Percentiles rank a stretch among this genome's conserved stretches.
Evolutionary conservation across 495 filamentous ascomycete genomes (phyloP).

Genomic region (Cryomyces antarcticus): DNA sequence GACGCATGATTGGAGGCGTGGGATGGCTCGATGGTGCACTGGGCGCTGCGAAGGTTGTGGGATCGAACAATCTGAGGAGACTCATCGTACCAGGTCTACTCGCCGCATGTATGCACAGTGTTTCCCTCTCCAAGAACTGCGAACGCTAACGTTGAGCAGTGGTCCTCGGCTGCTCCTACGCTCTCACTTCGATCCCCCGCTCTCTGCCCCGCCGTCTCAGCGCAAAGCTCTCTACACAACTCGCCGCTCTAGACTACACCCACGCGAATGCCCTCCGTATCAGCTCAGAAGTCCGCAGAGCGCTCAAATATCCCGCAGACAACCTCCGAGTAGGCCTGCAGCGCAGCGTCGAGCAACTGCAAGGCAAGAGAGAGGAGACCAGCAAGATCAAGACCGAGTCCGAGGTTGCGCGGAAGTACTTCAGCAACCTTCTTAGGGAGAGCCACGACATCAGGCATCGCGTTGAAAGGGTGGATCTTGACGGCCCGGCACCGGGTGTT

Average conservation of each 20-base stretch:
- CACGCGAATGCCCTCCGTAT: constrained; percentile 76
- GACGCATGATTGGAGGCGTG: constrained; percentile 58
- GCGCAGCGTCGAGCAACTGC: constrained; percentile 64
- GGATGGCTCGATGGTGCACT: constrained; percentile 79
- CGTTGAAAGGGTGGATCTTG: constrained; percentile 69
- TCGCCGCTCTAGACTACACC: constrained; percentile 71
- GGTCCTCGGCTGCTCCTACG: constrained; percentile 50
- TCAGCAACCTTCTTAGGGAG: constrained; percentile 63
- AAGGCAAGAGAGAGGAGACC: constrained; percentile 55
- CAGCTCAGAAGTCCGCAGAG: constrained; percentile 60
- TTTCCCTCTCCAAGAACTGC: not conserved
- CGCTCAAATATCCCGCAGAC: constrained; percentile 66
- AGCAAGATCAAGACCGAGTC: constrained; percentile 27
- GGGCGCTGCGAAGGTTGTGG: constrained; percentile 56
- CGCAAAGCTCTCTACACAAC: constrained; percentile 59
- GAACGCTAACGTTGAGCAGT: constrained; percentile 29
- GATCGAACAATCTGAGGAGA: constrained; percentile 62
- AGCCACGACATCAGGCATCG: constrained; percentile 46
- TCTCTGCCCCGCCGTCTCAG: constrained; percentile 76
- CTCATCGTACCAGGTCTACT: constrained; percentile 66
- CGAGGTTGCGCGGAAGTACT: constrained; percentile 28
- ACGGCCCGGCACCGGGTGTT: constrained; percentile 36
- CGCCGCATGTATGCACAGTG: constrained; percentile 43
- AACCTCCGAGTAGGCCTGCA: constrained; percentile 62
- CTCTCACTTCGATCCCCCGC: constrained; percentile 65